Evolutionary conservation across 305 asterid species (phyloP).

Genomic region (Fraxinus sp.): DNA sequence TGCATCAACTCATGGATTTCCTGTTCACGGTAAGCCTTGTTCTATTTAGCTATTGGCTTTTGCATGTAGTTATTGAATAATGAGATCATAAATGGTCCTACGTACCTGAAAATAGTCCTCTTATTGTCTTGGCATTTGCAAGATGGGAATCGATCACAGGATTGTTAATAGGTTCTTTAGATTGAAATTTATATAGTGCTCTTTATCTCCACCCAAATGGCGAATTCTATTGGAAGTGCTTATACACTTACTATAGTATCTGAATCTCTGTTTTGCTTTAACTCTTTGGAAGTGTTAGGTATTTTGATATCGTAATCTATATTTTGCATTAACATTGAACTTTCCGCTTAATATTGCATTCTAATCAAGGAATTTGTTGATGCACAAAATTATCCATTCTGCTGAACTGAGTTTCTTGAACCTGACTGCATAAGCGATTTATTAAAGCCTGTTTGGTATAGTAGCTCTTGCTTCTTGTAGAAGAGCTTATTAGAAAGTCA

Average conservation of each 20-base stretch:
- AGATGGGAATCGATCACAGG: background rate
- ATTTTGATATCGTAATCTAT: background rate
- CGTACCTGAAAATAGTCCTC: background rate
- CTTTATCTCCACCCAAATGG: background rate
- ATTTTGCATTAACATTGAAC: background rate
- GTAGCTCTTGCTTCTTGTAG: background rate
- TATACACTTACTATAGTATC: background rate
- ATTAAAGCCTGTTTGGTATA: background rate
- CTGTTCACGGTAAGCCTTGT: constrained; percentile 36
- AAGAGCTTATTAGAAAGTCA: background rate
- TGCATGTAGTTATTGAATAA: background rate
- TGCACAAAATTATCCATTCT: background rate
- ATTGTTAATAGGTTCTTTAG: background rate
- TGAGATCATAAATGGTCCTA: background rate
- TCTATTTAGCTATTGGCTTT: background rate
- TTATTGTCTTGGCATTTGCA: background rate
- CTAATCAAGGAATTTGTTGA: background rate
- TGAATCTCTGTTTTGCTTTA: background rate
- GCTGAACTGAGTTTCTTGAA: background rate
- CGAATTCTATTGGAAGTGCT: background rate
- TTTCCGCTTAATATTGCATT: background rate
- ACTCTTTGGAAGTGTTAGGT: background rate
- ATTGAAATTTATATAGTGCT: background rate
- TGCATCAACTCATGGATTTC: constrained; percentile 23
- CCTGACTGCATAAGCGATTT: background rate